A percentile compares a stretch with the other conserved stretches of the same genome.
Conservation (phyloP, 352 stramenopile species). For the Phytopythium litorale region DNA sequence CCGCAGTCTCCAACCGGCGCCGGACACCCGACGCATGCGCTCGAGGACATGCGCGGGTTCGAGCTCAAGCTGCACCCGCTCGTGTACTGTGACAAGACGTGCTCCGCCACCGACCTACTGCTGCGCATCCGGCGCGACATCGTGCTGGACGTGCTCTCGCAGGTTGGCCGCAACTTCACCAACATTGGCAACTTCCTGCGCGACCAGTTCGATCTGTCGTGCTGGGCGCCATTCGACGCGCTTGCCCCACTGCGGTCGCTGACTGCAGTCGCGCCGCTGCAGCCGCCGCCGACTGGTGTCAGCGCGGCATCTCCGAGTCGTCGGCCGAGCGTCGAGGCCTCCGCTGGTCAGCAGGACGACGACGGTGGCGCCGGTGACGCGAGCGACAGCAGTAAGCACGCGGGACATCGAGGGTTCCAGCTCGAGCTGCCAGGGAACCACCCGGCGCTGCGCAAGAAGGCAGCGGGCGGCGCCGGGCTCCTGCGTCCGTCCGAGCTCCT, state of each 20-base stretch:
- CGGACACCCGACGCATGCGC: slow-evolving; percentile 20
- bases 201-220: slow-evolving; percentile 68
- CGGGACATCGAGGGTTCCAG: slow-evolving; percentile 32
- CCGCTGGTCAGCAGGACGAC: slow-evolving; percentile 10
- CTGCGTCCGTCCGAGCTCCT: slow-evolving; percentile 6
- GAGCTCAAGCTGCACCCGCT: slow-evolving; percentile 83
- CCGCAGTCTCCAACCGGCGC: slow-evolving; percentile 12
- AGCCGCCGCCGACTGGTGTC: neutral
- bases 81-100: slow-evolving; percentile 87
- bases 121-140: slow-evolving; percentile 77
- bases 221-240: slow-evolving; percentile 65
- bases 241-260: slow-evolving; percentile 59
- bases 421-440: slow-evolving; percentile 43
- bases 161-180: slow-evolving; percentile 83
- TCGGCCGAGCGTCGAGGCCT: neutral
- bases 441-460: slow-evolving; percentile 31
- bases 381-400: neutral
- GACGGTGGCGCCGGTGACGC: slow-evolving; percentile 15
- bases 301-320: neutral
- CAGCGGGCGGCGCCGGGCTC: neutral
- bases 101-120: slow-evolving; percentile 64
- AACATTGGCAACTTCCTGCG: slow-evolving; percentile 83
- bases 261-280: slow-evolving; percentile 16
- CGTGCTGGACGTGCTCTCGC: slow-evolving; percentile 76
- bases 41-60: slow-evolving; percentile 85